Conservation (phyloP, 163 green algal species). For the Chlorella variabilis region DNA sequence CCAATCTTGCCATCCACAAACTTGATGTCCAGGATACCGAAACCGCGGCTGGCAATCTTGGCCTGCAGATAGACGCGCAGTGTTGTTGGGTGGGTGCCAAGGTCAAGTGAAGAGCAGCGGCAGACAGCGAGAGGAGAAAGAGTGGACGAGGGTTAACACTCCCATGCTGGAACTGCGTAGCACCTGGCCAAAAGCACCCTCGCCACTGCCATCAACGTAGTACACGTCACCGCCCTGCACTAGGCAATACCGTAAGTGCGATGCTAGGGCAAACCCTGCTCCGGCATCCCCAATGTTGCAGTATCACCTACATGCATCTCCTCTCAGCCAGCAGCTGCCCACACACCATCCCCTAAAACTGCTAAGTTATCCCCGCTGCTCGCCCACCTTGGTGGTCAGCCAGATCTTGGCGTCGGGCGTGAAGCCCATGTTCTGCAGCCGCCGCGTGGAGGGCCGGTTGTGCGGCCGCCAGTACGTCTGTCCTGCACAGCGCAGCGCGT, state of each 20-base stretch:
- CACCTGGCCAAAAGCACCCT: conserved; percentile 80
- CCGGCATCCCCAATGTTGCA: too few relatives aligned
- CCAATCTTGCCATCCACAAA: conserved; percentile 78
- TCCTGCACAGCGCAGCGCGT: conserved; percentile 18
- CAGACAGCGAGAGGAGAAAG: too few relatives aligned
- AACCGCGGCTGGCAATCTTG: conserved; percentile 89
- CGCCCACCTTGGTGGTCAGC: conserved; percentile 78
- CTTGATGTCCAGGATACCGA: conserved; percentile 95
- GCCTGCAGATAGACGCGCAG: conserved; percentile 69
- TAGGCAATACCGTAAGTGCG: too few relatives aligned
- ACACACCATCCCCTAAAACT: too few relatives aligned
- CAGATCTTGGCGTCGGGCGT: conserved; percentile 87
- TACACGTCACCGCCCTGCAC: conserved; percentile 89
- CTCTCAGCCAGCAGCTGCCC: too few relatives aligned
- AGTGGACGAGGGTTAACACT: too few relatives aligned
- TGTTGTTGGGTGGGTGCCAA: too few relatives aligned
- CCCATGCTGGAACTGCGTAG: too few relatives aligned
- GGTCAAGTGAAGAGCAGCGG: too few relatives aligned
- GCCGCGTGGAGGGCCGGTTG: conserved; percentile 86
- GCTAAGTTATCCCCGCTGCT: too few relatives aligned
- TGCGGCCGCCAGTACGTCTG: conserved; percentile 93
- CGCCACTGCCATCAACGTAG: conserved; percentile 47
- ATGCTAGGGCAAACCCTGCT: too few relatives aligned
- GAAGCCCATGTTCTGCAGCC: conserved; percentile 98
- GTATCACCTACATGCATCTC: too few relatives aligned